A percentile compares a stretch with the other conserved stretches of the same genome.
Conservation (phyloP, 768 basidiomycete genomes). For the Paxillus involutus region DNA sequence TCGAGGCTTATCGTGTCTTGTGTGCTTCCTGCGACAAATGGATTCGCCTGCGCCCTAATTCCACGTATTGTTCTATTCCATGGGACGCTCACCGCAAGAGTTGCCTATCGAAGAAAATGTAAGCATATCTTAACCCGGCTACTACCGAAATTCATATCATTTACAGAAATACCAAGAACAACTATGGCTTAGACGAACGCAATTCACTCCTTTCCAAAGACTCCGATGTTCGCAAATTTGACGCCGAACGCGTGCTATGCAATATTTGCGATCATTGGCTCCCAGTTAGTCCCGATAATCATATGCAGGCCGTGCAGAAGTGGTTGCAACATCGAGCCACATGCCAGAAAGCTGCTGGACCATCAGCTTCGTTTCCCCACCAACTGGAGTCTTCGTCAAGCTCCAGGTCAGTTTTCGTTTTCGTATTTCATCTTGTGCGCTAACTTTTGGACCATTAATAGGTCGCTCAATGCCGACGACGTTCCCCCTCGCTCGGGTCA, state of each 20-base stretch:
- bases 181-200: constrained; percentile 60
- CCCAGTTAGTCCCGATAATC: constrained; percentile 57
- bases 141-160: constrained; percentile 6
- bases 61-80: constrained; percentile 84
- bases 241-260: constrained; percentile 70
- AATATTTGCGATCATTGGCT: constrained; percentile 70
- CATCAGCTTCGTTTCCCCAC: constrained; percentile 3
- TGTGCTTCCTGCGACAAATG: constrained; percentile 83
- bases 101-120: constrained; percentile 79
- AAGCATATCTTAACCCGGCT: constrained; percentile 23
- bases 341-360: constrained; percentile 43
- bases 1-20: constrained; percentile 77
- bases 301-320: constrained; percentile 56
- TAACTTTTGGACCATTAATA: constrained; percentile 1
- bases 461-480: constrained; percentile 13
- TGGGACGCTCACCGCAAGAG: constrained; percentile 87
- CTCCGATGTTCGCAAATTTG: constrained; percentile 72
- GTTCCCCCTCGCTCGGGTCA: constrained; percentile 35
- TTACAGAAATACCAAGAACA: constrained; percentile 44
- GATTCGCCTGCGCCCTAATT: constrained; percentile 84
- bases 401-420: constrained; percentile 15
- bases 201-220: constrained; percentile 60
- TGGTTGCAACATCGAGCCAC: constrained; percentile 64
- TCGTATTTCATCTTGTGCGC: constrained; percentile 1
- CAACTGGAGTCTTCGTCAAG: constrained; percentile 25